Conservation (phyloP, 225 moss, liverwort and hornwort genomes). For the Lunularia cruciata region DNA sequence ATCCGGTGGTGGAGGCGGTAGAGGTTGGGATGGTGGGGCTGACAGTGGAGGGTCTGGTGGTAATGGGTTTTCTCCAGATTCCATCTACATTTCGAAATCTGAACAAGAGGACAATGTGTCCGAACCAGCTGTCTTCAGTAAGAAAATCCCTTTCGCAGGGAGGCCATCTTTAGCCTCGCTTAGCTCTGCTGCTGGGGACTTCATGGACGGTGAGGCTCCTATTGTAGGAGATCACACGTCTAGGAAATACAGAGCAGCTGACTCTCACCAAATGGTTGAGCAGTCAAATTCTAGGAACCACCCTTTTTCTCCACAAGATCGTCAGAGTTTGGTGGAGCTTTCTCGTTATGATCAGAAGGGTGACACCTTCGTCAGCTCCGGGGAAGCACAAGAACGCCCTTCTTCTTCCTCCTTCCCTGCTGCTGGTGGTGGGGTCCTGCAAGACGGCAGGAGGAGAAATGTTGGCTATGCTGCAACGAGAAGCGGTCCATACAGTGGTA, state of each 20-base stretch:
- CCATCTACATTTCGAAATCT: constrained; percentile 21
- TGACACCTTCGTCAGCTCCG: neutral
- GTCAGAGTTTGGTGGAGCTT: neutral
- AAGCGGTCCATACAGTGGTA: constrained; percentile 16
- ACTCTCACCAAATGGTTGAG: neutral
- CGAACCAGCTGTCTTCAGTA: neutral
- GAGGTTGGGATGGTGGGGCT: constrained; percentile 41
- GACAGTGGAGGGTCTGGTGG: constrained; percentile 40
- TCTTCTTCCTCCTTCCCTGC: no score
- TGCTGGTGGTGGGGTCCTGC: constrained; percentile 6
- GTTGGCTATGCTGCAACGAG: neutral
- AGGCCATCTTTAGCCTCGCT: constrained; percentile 52
- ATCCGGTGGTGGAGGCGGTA: constrained; percentile 35
- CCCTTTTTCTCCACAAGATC: constrained; percentile 26
- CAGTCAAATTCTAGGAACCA: neutral
- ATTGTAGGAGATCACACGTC: constrained; percentile 23
- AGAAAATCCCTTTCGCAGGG: neutral
- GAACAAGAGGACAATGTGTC: constrained; percentile 31
- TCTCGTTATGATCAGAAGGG: neutral
- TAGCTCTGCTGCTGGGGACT: constrained; percentile 73
- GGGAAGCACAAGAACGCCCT: neutral
- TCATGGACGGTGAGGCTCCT: constrained; percentile 66
- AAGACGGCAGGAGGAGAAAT: constrained; percentile 14
- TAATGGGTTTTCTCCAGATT: constrained; percentile 37
- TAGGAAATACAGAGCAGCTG: neutral